Base-by-base conservation (phyloP, 2,329 filamentous ascomycete species). In the Neofusicoccum cordaticola region DNA sequence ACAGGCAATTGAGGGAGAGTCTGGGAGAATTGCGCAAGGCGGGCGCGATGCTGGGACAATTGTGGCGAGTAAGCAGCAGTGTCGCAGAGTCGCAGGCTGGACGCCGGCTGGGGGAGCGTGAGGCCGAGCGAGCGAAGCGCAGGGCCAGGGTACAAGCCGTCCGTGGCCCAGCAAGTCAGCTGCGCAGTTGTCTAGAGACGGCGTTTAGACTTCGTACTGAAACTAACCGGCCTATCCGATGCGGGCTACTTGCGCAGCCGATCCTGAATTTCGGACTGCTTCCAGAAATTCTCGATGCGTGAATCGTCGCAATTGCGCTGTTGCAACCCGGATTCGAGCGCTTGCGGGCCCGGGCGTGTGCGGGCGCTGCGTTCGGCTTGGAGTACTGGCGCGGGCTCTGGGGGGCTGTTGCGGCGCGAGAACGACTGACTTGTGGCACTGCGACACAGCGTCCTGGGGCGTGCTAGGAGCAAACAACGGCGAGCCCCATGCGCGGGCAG, bases 171-270 rank as follows among this genome's bases (percentile, higher is more conserved):
- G 57, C 47, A 50, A 52, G 60, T 62, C 60, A 62, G 60, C 60
- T 62, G 60, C 60, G 47, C 60, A 52, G 60, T 45, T 47, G 60
- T 62, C 60, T 62, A 34, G 45, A 42, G 60, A 52, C 34, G 47
- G 60, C 53, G 53, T 44, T 58, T 58, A 58, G 53, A 41, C 39
- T 58, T 58, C 39, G 53, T 34, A 34, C 47, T 52, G 45, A 42
- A 62, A 50, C 37, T 42, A 62, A 48, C 60, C 60, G 60, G 60
- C 44, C 45, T 62, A 52, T 62, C 60, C 60, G 60, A 42, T 52
- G 47, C 58, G 42, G 45, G 45, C 58, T 56, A 41, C 52, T 39
- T 19, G 35, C 17, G 22, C 58, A 42, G 44, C 27, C 45, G 58
- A 62, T 62, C 58, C 58, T 48, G 58, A 51, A 62, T 62, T 62